Percentiles rank a stretch among this genome's conserved stretches.
These are phyloP conservation scores for Amylostereum chailletii DNA, from an alignment of 1,284 basidiomycete species.

Conservation along the genomic window DNA sequence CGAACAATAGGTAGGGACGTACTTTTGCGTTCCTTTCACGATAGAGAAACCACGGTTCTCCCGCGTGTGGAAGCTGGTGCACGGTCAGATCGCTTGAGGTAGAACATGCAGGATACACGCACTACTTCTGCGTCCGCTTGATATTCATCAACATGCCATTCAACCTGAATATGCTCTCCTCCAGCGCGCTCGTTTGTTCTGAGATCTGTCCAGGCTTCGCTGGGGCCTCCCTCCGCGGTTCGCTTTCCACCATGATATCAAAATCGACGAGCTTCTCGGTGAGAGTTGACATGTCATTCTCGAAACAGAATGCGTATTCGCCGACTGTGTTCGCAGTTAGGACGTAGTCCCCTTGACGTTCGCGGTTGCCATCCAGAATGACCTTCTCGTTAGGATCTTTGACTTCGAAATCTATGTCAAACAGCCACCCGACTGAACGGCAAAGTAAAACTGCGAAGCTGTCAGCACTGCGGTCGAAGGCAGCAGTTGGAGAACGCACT, in stretches of 20 bases:
- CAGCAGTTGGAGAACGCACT: slow-evolving; percentile 31
- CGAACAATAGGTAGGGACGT: slow-evolving; percentile 4
- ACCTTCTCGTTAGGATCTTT: slow-evolving; percentile 85
- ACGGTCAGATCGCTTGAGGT: slow-evolving; percentile 8
- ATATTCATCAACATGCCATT: slow-evolving; percentile 81
- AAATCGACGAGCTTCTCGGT: slow-evolving; percentile 92
- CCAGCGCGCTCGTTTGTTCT: slow-evolving; percentile 85
- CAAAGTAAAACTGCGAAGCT: slow-evolving; percentile 43
- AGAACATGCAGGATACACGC: slow-evolving; percentile 20
- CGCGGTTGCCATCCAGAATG: slow-evolving; percentile 78
- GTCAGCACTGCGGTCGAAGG: not conserved
- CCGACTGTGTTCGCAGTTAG: slow-evolving; percentile 91
- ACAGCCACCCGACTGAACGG: slow-evolving; percentile 89
- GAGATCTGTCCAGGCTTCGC: slow-evolving; percentile 78
- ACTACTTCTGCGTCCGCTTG: slow-evolving; percentile 90
- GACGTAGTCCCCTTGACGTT: slow-evolving; percentile 95
- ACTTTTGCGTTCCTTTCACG: slow-evolving; percentile 76
- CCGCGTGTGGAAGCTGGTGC: slow-evolving; percentile 65
- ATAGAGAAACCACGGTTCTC: slow-evolving; percentile 77
- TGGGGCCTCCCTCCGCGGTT: slow-evolving; percentile 77
- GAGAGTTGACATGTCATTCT: slow-evolving; percentile 91
- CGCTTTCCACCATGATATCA: slow-evolving; percentile 96
- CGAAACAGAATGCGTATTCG: slow-evolving; percentile 98
- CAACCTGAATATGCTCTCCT: slow-evolving; percentile 89
- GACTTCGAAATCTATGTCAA: slow-evolving; percentile 94